Evolutionary conservation across 2,329 filamentous ascomycete species (phyloP).

Genomic region (Neopestalotiopsis sp.): DNA sequence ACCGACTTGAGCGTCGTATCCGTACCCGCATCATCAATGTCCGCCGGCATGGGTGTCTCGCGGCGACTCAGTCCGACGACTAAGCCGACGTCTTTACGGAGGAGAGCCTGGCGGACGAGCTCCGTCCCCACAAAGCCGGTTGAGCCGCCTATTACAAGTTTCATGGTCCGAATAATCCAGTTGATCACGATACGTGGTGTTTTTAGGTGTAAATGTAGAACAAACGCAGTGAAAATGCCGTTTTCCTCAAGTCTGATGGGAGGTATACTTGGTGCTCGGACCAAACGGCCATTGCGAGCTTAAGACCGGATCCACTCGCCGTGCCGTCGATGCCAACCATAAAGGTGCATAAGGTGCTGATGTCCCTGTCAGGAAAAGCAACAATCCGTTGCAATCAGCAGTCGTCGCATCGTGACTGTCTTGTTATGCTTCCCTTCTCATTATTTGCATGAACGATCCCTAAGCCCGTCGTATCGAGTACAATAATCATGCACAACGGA

Average conservation of each 20-base stretch:
- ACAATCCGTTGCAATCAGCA: too few species aligned
- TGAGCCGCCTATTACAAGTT: slow-evolving; percentile 48
- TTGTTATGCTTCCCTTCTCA: too few species aligned
- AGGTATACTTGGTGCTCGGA: background rate
- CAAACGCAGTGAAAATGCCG: background rate
- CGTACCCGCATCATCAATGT: slow-evolving; percentile 21
- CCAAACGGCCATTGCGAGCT: background rate
- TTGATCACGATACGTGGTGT: background rate
- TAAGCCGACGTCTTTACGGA: slow-evolving; percentile 39
- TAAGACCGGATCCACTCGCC: background rate
- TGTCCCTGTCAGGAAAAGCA: background rate
- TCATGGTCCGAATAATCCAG: slow-evolving; percentile 37
- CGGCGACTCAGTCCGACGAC: slow-evolving; percentile 47
- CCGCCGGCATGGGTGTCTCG: slow-evolving; percentile 32
- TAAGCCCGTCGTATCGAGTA: too few species aligned
- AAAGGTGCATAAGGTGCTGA: background rate
- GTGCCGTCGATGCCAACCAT: background rate
- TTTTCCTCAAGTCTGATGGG: background rate
- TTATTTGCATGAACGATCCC: too few species aligned
- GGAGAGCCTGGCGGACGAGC: slow-evolving; percentile 47
- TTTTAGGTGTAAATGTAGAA: background rate
- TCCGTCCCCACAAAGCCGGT: slow-evolving; percentile 49
- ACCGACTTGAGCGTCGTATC: slow-evolving; percentile 44
- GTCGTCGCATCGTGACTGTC: too few species aligned
- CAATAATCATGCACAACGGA: background rate